phyloP scores from a whole-genome alignment of 805 yeast species.

The Hanseniaspora mollemarum region DNA sequence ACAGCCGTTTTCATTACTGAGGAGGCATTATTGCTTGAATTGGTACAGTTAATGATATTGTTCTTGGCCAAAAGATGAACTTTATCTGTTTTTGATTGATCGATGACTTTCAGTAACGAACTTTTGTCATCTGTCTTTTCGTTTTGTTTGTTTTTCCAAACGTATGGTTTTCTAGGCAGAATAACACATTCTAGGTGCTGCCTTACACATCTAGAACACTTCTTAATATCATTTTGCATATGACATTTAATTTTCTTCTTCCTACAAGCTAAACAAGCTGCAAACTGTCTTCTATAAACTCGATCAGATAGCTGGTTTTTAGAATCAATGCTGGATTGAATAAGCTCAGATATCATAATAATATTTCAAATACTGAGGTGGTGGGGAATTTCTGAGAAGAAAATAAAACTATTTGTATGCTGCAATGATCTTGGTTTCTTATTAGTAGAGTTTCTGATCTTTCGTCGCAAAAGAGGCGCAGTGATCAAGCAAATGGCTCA shows the following conservation, averaged over 20 bases:
- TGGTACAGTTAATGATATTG: too few species aligned
- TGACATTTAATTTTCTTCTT: constrained; percentile 78
- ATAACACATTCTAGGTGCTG: constrained; percentile 75
- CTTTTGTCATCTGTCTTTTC: constrained; percentile 1
- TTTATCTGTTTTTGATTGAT: too few species aligned
- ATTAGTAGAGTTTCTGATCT: too few species aligned
- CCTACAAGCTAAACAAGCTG: constrained; percentile 80
- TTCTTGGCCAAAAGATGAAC: too few species aligned
- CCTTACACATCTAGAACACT: constrained; percentile 74
- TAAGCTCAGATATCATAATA: constrained; percentile 16
- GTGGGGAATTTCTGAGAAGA: neutral
- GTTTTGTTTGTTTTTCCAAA: neutral
- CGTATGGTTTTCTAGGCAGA: constrained; percentile 12
- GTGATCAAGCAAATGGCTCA: too few species aligned
- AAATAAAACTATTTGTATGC: constrained; percentile 1
- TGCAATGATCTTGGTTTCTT: too few species aligned
- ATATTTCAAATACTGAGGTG: constrained; percentile 11
- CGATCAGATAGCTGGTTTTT: constrained; percentile 17
- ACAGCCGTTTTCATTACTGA: neutral
- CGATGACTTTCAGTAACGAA: too few species aligned
- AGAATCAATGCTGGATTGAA: constrained; percentile 13
- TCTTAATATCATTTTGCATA: constrained; percentile 57
- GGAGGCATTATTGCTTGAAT: too few species aligned
- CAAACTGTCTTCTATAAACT: constrained; percentile 53
- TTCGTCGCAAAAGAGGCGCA: too few species aligned